Conservation (phyloP, 192 early-diverging fungal species). For the Coemansia sp. region DNA sequence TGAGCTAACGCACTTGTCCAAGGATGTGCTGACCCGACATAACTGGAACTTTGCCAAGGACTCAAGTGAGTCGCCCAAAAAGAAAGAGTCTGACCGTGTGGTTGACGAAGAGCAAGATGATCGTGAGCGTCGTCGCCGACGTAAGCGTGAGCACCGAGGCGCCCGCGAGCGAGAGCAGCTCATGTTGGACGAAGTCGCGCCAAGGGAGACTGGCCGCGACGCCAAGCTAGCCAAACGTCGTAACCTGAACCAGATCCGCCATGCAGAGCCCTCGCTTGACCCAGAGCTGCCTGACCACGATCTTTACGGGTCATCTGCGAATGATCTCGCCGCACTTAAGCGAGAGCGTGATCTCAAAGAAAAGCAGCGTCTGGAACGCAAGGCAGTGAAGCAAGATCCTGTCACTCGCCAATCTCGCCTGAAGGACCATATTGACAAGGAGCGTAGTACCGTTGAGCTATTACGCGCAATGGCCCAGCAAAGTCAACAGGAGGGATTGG, state of each 20-base stretch:
- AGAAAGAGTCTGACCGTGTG: slow-evolving; percentile 17
- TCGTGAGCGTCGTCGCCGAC: slow-evolving; percentile 23
- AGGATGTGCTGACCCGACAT: slow-evolving; percentile 69
- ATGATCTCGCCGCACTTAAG: slow-evolving; percentile 52
- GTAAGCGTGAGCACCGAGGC: slow-evolving; percentile 28
- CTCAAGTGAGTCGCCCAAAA: not conserved
- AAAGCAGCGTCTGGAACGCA: slow-evolving; percentile 21
- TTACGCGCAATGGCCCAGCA: slow-evolving; percentile 72
- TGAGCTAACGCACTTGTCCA: slow-evolving; percentile 65
- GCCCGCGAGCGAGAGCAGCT: slow-evolving; percentile 43
- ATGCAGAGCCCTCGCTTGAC: slow-evolving; percentile 30
- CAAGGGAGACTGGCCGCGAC: slow-evolving; percentile 54
- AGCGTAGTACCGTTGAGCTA: slow-evolving; percentile 73
- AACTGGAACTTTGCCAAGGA: slow-evolving; percentile 70
- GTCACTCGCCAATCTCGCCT: slow-evolving; percentile 29
- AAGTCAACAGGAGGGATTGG: slow-evolving; percentile 38
- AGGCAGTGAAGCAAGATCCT: not conserved
- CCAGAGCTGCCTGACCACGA: slow-evolving; percentile 36
- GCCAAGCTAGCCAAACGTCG: slow-evolving; percentile 47
- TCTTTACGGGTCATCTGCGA: slow-evolving; percentile 48
- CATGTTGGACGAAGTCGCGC: slow-evolving; percentile 54
- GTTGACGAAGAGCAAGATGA: slow-evolving; percentile 36
- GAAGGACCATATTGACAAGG: slow-evolving; percentile 65
- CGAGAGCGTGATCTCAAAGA: slow-evolving; percentile 30
- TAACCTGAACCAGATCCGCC: slow-evolving; percentile 27